These are phyloP conservation scores for Alternaria sp. DNA, from an alignment of 2,329 filamentous ascomycete genomes.

Conservation along the genomic window DNA sequence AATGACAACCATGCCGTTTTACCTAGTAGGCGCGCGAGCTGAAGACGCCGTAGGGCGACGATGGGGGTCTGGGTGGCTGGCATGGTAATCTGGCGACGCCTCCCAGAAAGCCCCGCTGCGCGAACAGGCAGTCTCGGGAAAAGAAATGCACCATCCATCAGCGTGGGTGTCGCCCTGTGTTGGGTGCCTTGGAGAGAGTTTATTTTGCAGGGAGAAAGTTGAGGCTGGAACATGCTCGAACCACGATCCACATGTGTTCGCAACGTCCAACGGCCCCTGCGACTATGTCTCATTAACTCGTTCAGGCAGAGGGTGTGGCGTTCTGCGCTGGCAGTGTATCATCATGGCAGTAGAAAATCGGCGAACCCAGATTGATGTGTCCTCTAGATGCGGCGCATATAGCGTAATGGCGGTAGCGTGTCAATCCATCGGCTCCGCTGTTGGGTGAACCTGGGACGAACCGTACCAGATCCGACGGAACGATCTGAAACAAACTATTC, in stretches of 20 bases:
- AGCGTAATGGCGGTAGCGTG: constrained; percentile 13
- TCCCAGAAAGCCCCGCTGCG: constrained; percentile 23
- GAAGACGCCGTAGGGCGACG: constrained; percentile 26
- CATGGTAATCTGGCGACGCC: constrained; percentile 12
- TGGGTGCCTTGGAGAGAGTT: neutral
- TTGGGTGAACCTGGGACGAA: constrained; percentile 32
- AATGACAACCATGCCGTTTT: neutral
- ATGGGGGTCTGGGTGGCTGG: constrained; percentile 18
- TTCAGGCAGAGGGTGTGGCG: neutral
- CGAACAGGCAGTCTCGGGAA: constrained; percentile 5
- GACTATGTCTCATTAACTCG: neutral
- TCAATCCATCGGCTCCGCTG: constrained; percentile 24
- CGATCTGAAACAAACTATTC: constrained; percentile 3
- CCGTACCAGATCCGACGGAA: constrained; percentile 22
- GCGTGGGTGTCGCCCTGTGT: neutral
- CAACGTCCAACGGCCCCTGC: neutral
- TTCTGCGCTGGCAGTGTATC: neutral
- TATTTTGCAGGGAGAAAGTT: neutral
- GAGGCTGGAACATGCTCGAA: neutral
- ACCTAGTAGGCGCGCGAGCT: constrained; percentile 11
- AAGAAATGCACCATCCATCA: neutral
- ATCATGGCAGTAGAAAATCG: neutral
- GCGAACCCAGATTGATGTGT: constrained; percentile 18
- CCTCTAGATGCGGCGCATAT: constrained; percentile 24
- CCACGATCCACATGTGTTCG: neutral